phyloP scores from a whole-genome alignment of 192 early-diverging fungal species.

The Chytriomyces hyalinus region DNA sequence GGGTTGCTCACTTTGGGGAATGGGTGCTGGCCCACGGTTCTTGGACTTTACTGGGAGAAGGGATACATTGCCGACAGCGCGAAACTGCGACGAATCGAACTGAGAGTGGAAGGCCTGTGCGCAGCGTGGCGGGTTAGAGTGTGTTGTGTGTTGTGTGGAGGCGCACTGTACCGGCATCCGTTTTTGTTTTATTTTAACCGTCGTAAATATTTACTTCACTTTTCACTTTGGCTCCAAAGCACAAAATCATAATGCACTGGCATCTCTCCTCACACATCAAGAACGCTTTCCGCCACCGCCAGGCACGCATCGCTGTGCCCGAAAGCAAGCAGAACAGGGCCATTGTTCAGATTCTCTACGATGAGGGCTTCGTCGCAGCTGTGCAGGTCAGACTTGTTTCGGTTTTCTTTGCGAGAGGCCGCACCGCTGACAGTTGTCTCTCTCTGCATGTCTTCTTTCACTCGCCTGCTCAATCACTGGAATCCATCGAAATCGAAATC shows the following conservation, averaged over 20 bases:
- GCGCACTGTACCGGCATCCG: background rate
- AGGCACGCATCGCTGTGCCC: slow-evolving; percentile 84
- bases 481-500: too few species aligned
- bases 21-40: slow-evolving; percentile 80
- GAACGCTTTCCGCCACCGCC: slow-evolving; percentile 85
- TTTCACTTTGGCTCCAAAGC: background rate
- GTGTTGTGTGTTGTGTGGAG: background rate
- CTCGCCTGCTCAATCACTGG: too few species aligned
- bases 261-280: slow-evolving; percentile 88
- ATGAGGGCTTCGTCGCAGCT: slow-evolving; percentile 86
- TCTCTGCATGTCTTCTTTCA: too few species aligned
- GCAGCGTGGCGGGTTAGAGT: background rate
- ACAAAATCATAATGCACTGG: slow-evolving; percentile 50
- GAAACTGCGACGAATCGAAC: slow-evolving; percentile 69
- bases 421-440: too few species aligned
- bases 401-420: too few species aligned
- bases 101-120: slow-evolving; percentile 86
- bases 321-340: slow-evolving; percentile 86
- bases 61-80: slow-evolving; percentile 81
- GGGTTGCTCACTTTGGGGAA: slow-evolving; percentile 53
- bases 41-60: slow-evolving; percentile 91
- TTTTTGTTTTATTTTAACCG: slow-evolving; percentile 12
- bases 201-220: slow-evolving; percentile 27
- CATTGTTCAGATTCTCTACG: slow-evolving; percentile 84
- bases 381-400: slow-evolving; percentile 43